phyloP scores from a whole-genome alignment of 495 filamentous ascomycete genomes.

The Penicillium tannophilum region DNA sequence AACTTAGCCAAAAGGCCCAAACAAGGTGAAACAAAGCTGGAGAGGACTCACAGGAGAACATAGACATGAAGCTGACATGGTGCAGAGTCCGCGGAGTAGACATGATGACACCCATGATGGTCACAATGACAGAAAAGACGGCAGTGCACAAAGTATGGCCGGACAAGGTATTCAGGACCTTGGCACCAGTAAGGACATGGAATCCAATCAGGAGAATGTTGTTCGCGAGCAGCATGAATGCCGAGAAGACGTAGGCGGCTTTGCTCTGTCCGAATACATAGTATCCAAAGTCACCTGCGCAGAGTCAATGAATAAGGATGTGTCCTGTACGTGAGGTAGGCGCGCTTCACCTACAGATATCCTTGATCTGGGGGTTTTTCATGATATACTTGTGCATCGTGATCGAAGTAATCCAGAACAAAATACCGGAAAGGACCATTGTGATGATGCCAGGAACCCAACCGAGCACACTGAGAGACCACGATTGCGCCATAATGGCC shows the following conservation, averaged over 20 bases:
- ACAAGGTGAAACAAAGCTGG: background rate
- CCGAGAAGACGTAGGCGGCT: slow-evolving; percentile 37
- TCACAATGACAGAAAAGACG: slow-evolving; percentile 35
- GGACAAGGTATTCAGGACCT: slow-evolving; percentile 40
- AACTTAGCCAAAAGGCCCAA: background rate
- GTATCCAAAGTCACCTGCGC: slow-evolving; percentile 41
- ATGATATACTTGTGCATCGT: slow-evolving; percentile 54
- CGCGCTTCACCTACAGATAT: slow-evolving; percentile 39
- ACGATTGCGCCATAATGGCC: slow-evolving; percentile 53
- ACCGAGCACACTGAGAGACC: slow-evolving; percentile 49
- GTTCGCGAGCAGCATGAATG: slow-evolving; percentile 44
- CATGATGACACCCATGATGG: slow-evolving; percentile 43
- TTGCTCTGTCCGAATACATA: slow-evolving; percentile 42
- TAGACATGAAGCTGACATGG: slow-evolving; percentile 50
- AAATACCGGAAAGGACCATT: slow-evolving; percentile 32
- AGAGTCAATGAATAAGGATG: background rate
- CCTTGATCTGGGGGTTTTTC: slow-evolving; percentile 48
- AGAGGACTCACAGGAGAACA: slow-evolving; percentile 38
- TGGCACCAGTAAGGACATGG: slow-evolving; percentile 42
- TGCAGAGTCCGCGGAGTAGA: slow-evolving; percentile 43
- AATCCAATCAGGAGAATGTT: slow-evolving; percentile 44
- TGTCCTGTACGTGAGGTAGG: background rate
- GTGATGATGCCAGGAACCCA: slow-evolving; percentile 52
- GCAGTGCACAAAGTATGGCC: slow-evolving; percentile 41
- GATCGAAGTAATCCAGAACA: slow-evolving; percentile 47